A percentile compares a stretch with the other conserved stretches of the same genome.
phyloP scores from a whole-genome alignment of 495 filamentous ascomycete species.

The Penicillium manginii region DNA sequence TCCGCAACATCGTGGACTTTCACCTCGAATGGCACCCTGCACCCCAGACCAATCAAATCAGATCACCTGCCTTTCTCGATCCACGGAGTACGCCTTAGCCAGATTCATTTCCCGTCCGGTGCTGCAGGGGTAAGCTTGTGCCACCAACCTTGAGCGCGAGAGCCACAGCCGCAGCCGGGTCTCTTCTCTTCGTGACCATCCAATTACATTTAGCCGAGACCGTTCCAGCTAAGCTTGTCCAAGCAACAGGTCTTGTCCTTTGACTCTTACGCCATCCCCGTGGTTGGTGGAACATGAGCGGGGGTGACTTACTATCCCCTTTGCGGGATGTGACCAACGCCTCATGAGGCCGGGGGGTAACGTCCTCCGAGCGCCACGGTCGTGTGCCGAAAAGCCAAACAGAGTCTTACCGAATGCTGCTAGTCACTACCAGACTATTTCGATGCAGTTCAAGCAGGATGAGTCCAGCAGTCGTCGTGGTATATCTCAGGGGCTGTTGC shows the following conservation, averaged over 20 bases:
- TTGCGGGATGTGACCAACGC: neutral
- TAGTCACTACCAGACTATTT: too few relatives aligned
- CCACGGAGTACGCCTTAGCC: neutral
- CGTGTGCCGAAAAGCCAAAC: neutral
- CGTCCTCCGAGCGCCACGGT: neutral
- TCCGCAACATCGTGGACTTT: neutral
- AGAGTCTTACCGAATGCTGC: too few relatives aligned
- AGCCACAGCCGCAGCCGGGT: too few relatives aligned
- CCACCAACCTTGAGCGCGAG: too few relatives aligned
- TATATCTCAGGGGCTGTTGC: neutral
- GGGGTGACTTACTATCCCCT: neutral
- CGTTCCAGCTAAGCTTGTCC: neutral
- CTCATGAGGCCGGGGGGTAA: neutral
- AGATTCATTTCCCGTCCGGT: too few relatives aligned
- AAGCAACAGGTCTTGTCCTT: neutral
- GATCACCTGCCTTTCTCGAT: neutral
- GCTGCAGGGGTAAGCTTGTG: too few relatives aligned
- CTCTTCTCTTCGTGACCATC: too few relatives aligned
- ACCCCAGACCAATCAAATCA: neutral
- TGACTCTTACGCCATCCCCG: neutral
- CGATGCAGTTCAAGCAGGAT: neutral
- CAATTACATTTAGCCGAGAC: neutral
- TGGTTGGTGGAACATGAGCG: constrained; percentile 4
- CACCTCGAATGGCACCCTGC: neutral
- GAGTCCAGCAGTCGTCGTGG: neutral